Evolutionary conservation across 2,329 filamentous ascomycete genomes (phyloP), one percentile per base, ranked within the genome.

Genomic region (Daldinia sp.): DNA sequence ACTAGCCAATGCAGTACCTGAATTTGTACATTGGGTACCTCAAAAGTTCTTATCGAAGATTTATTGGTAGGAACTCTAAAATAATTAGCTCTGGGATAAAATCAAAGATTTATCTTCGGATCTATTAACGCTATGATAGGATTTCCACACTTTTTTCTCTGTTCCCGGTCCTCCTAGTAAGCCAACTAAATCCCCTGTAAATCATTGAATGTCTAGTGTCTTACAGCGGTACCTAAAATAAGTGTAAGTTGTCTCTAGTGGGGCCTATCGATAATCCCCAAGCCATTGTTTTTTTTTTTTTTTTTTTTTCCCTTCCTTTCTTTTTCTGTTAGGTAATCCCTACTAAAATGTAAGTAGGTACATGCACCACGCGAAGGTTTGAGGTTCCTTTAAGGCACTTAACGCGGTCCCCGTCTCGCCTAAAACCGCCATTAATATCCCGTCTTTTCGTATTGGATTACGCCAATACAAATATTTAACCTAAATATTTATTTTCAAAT

Each of bases 1-100:
- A n/a, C n/a, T n/a, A n/a, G n/a, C 68, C 59, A 51, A 51, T 56
- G 51, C 53, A 9, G 68, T 70, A 70, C 67, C 67, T 67, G 67
- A 70, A 44, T 54, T 54, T 46, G 39, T 48, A 53, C 33, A 58
- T 59, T 42, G 23, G 9, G 18, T 44, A 46, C 23, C 23, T 46
- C 26, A n/a, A 26, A 42, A 42, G 33, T 35, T 39, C 13, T 23
- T 23, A 54, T 54, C 20, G 3, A 23, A 48, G 20, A 26, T 48
- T 48, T 6, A 4, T 48, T 23, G 23, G 44, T n/a, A 15, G 23
- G 12, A 48, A 48, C 23, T 48, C 44, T 28, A 48, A 48, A 28
- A 13, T 35, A 48, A 15, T 28, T 48, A 28, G 23, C 20, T 48
- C 13, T 13, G 15, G 2, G 26, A 48, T 48, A n/a, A n/a, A 28